These are phyloP conservation scores for Endothia cerciana DNA, from an alignment of 2,329 filamentous ascomycete genomes.

Conservation along the genomic window DNA sequence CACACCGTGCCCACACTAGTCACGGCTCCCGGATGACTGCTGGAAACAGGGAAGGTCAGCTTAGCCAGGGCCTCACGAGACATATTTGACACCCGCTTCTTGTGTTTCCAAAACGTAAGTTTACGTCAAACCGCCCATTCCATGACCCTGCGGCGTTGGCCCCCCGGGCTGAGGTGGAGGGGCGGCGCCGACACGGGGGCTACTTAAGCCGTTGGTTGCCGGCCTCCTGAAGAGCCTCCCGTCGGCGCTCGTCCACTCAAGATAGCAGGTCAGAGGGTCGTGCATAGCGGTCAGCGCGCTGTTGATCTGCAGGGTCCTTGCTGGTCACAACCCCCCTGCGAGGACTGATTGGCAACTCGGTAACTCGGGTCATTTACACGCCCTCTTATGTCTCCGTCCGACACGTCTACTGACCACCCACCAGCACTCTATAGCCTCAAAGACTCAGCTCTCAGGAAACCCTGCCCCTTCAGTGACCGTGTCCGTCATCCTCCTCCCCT, in stretches of 20 bases:
- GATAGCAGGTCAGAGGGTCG: constrained; percentile 8
- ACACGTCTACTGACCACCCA: constrained; percentile 8
- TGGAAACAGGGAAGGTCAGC: neutral
- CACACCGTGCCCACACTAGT: neutral
- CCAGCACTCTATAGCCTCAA: constrained; percentile 1
- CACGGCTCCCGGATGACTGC: neutral
- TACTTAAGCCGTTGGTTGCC: constrained; percentile 21
- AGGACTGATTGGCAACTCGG: constrained; percentile 2
- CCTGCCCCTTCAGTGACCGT: constrained; percentile 69
- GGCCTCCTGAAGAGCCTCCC: constrained; percentile 4
- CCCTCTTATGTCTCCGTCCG: neutral
- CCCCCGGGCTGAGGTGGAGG: constrained; percentile 2
- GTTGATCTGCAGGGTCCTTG: constrained; percentile 3
- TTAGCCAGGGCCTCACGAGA: neutral
- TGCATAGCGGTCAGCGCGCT: neutral
- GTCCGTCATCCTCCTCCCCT: constrained; percentile 76
- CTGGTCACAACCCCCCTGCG: neutral
- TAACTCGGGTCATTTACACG: constrained; percentile 17
- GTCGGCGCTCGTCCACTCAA: neutral
- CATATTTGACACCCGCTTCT: neutral
- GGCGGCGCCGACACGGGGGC: constrained; percentile 9
- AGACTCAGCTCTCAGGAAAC: neutral
- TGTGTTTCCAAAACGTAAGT: constrained; percentile 17
- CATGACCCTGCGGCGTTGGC: neutral
- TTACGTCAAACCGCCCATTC: constrained; percentile 15